Base-by-base conservation (phyloP, 805 yeast genomes). In the Candida nonsorbophila region DNA sequence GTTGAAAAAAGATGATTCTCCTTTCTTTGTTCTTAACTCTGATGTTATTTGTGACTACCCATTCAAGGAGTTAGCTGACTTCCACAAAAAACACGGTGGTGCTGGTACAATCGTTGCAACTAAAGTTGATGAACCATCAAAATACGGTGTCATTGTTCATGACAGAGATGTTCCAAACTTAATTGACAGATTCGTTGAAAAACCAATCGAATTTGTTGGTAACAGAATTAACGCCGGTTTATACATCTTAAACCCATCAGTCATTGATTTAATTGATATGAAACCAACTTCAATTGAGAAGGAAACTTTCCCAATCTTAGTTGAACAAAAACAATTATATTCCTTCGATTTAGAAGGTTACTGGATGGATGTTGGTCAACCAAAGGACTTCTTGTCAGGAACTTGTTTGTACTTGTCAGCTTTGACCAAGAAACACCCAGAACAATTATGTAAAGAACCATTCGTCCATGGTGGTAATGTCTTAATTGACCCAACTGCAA, bases 331-430 rank as follows among this genome's bases (percentile, higher is more conserved):
- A 56, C 74, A 81, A 38, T 75, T 92, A 53, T 92, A 80, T 75
- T 88, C 97, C 32, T 92, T 84, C 55, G 99, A 92, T 66, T 78
- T 92, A 56, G 97, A 92, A 73, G 97, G 98, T 45, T 92, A 79
- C 84, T 92, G 99, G 99, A 92, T 92, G 98, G 99, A 92, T 66
- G 97, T 92, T 48, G 99, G 99, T 66, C 99, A 92, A 74, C 99
- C 99, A 76, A 92, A 90, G 78, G 99, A 92, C 69, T 92, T 87
- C 80, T 69, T 92, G 44, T 79, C 95, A 37, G 99, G 99, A 64
- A 85, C 97, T 52, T 79, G 87, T 49, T 72, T 90, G 43, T 92
- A 88, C 75, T 74, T 92, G 62, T 74, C 83, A 59, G 81, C 97
- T 33, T 69, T 87, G 55, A 63, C 90, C 50, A 83, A 83, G 77